These are phyloP conservation scores for Penicillium pancosmium DNA, from an alignment of 495 filamentous ascomycete species.

Conservation along the genomic window DNA sequence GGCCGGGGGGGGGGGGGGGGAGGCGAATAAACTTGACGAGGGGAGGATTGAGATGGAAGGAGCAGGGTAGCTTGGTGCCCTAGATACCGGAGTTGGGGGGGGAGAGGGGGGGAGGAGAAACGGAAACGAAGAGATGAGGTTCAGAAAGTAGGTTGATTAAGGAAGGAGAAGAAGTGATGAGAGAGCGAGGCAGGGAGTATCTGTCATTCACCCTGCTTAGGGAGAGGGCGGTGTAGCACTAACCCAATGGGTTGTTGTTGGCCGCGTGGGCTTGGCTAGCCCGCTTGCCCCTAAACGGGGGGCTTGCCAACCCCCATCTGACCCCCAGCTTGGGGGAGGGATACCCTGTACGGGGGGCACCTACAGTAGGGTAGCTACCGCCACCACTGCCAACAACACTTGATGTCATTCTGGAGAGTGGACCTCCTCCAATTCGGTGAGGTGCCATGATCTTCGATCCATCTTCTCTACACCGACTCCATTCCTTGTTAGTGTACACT, in stretches of 20 bases:
- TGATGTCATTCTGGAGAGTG: constrained; percentile 32
- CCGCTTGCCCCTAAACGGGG: background rate
- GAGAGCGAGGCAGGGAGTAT: constrained; percentile 23
- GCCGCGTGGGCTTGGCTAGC: background rate
- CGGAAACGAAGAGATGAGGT: constrained; percentile 26
- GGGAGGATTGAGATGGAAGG: constrained; percentile 35
- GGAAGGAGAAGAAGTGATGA: constrained; percentile 26
- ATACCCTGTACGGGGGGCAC: background rate
- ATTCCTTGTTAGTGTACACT: background rate
- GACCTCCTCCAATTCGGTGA: constrained; percentile 13
- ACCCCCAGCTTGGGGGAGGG: no score
- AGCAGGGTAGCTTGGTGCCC: constrained; percentile 91
- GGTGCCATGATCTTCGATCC: constrained; percentile 17
- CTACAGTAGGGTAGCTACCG: background rate
- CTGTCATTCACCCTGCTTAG: constrained; percentile 7
- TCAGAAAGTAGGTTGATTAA: constrained; percentile 11
- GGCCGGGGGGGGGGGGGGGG: constrained; percentile 39
- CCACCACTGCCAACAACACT: constrained; percentile 6
- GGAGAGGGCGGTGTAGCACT: constrained; percentile 31
- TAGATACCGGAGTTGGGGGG: constrained; percentile 58
- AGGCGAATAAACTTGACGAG: constrained; percentile 46
- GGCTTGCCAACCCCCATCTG: no score
- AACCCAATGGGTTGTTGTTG: background rate
- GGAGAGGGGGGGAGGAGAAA: constrained; percentile 10
- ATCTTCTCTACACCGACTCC: constrained; percentile 3